Base-by-base conservation (phyloP, 495 filamentous ascomycete genomes). In the Aspergillus kassunensis region DNA sequence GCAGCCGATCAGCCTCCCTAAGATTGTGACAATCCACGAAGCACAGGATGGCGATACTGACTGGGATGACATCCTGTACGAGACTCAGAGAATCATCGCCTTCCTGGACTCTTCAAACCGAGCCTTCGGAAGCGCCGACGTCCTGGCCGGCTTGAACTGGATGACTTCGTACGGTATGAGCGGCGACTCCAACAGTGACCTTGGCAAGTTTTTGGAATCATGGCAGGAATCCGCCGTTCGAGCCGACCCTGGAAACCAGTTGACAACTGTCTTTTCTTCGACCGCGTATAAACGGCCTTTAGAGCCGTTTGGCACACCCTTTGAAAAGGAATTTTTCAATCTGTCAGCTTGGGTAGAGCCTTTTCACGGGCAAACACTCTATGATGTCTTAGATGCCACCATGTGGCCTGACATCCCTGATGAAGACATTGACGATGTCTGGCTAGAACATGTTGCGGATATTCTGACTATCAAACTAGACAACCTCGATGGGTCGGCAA, bases 71-170 rank as follows among this genome's bases (percentile, higher is more conserved):
- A 72, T 80, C 6, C 64, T 79, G 27, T 56, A 73, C 49, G 72
- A 78, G 54, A 58, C 67, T 31, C 90, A 95, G 61, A 83, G 91
- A 20, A 59, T 96, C n/a, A 81, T 96, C 69, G 90, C 90, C 18
- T 95, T 97, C 59, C 74, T 96, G 27, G 88, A 95, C 54, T 69
- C 65, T 16, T 89, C 91, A 11, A 77, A 85, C 6, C 83, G 91
- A 35, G 80, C 84, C n/a, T 97, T 95, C 65, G 91, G 87, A 6
- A 89, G 86, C 48, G 76, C 76, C 13, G 88, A 91, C 57, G 68
- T 68, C 11, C 63, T 89, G 29, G 68, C 72, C 20, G 68, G 66
- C 36, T 53, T 86, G 16, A 67, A 66, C 35, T 52, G 63, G 18
- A 62, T 84, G 29, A 54, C 59, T 24, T 51, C 66, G 9, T 65